Conservation (phyloP, 352 stramenopile genomes). For the Pythium diclinum region DNA sequence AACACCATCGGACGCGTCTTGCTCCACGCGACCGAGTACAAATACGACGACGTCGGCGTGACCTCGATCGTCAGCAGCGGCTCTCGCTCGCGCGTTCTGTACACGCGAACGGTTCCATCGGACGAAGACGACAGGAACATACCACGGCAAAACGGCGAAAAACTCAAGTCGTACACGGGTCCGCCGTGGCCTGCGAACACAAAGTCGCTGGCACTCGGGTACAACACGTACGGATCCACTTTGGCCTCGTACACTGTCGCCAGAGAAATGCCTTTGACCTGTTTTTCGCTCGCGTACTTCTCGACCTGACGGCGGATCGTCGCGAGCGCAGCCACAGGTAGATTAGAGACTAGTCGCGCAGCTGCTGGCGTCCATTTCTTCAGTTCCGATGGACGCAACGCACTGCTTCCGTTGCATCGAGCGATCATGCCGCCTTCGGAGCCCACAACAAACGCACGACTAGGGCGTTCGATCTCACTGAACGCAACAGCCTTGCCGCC, state of each 20-base stretch:
- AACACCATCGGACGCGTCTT: conserved; percentile 76
- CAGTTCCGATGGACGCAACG: conserved; percentile 52
- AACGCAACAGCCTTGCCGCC: conserved; percentile 69
- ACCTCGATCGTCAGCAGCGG: conserved; percentile 67
- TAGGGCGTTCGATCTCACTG: conserved; percentile 61
- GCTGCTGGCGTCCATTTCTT: conserved; percentile 81
- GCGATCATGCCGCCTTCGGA: conserved; percentile 68
- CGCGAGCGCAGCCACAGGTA: conserved; percentile 41
- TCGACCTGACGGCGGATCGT: conserved; percentile 70
- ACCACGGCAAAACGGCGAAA: conserved; percentile 82
- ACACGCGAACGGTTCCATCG: conserved; percentile 79
- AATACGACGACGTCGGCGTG: conserved; percentile 55
- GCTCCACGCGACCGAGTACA: conserved; percentile 77
- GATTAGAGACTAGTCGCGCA: conserved; percentile 50
- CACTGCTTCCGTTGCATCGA: conserved; percentile 60
- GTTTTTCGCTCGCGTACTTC: conserved; percentile 53
- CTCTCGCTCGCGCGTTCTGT: conserved; percentile 60
- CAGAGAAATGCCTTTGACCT: conserved; percentile 64
- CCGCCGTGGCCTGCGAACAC: conserved; percentile 67
- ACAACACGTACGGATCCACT: conserved; percentile 53
- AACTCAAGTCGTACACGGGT: conserved; percentile 76
- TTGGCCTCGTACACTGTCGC: conserved; percentile 74
- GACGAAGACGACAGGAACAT: conserved; percentile 75
- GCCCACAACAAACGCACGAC: conserved; percentile 68
- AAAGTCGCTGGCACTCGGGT: conserved; percentile 71